phyloP scores from a whole-genome alignment of 805 yeast species.

The Ogataea zsoltii region DNA sequence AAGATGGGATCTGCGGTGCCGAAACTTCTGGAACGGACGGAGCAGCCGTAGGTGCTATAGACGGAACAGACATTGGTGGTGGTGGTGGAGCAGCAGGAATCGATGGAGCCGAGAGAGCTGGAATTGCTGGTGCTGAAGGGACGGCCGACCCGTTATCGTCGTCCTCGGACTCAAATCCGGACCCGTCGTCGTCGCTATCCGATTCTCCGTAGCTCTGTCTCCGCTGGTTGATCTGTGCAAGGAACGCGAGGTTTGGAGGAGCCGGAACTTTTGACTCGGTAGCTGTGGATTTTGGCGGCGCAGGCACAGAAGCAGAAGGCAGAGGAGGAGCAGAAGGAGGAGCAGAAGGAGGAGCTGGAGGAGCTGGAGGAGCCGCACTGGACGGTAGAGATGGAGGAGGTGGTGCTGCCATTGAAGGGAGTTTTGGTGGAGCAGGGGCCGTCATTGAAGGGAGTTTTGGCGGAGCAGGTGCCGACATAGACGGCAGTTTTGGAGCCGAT shows the following conservation, averaged over 20 bases:
- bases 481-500: constrained; percentile 8
- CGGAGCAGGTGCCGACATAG: constrained; percentile 19
- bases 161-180: constrained; percentile 17
- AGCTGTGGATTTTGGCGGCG: constrained; percentile 26
- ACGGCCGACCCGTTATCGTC: constrained; percentile 22
- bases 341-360: constrained; percentile 16
- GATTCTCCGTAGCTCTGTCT: constrained; percentile 48
- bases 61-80: constrained; percentile 21
- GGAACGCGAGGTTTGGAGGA: constrained; percentile 7
- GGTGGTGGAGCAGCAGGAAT: constrained; percentile 25
- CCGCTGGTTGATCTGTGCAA: constrained; percentile 50
- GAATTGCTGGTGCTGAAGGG: background rate
- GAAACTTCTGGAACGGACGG: constrained; percentile 17
- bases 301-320: constrained; percentile 19
- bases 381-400: constrained; percentile 25
- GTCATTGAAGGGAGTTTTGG: constrained; percentile 4
- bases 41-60: constrained; percentile 19
- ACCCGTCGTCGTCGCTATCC: constrained; percentile 24
- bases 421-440: constrained; percentile 1
- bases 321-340: constrained; percentile 15
- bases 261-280: constrained; percentile 39
- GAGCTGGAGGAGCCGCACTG: constrained; percentile 23
- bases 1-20: constrained; percentile 15
- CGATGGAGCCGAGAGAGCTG: constrained; percentile 12
- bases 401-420: background rate